Percentiles rank a stretch among this genome's conserved stretches.
phyloP scores from a whole-genome alignment of 2,329 filamentous ascomycete genomes.

The Alternaria viburni region DNA sequence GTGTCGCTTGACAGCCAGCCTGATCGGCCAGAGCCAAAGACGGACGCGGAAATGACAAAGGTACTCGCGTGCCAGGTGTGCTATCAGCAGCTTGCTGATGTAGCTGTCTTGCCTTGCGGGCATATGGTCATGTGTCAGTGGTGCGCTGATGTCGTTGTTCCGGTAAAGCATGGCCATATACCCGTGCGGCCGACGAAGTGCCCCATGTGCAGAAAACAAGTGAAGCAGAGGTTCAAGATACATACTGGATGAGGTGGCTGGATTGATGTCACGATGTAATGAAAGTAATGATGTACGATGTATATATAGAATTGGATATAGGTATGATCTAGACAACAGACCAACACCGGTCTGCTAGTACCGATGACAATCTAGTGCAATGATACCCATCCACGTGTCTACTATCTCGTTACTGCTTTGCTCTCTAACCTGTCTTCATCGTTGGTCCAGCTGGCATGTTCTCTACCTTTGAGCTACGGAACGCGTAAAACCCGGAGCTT shows the following conservation, averaged over 20 bases:
- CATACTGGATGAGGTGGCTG: slow-evolving; percentile 25
- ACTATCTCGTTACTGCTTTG: background rate
- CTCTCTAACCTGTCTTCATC: background rate
- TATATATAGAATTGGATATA: background rate
- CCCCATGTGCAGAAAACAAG: slow-evolving; percentile 55
- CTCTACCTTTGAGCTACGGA: background rate
- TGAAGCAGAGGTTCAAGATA: slow-evolving; percentile 54
- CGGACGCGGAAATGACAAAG: slow-evolving; percentile 57
- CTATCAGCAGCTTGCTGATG: slow-evolving; percentile 59
- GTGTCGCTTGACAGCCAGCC: slow-evolving; percentile 54
- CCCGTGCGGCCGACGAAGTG: slow-evolving; percentile 50
- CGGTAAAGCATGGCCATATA: slow-evolving; percentile 51
- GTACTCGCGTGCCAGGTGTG: slow-evolving; percentile 61
- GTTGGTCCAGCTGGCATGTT: background rate
- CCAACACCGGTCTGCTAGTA: background rate
- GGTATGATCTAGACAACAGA: background rate
- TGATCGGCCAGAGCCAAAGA: slow-evolving; percentile 56
- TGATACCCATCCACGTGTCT: background rate
- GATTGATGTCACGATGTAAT: background rate
- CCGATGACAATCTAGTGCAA: background rate
- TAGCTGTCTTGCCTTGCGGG: slow-evolving; percentile 60
- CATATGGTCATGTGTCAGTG: slow-evolving; percentile 63
- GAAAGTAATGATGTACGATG: background rate
- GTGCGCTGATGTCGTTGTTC: slow-evolving; percentile 60
- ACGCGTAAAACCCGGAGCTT: background rate